These are phyloP conservation scores for Apiospora rasikravindrae DNA, from an alignment of 2,329 filamentous ascomycete species.

Conservation along the genomic window DNA sequence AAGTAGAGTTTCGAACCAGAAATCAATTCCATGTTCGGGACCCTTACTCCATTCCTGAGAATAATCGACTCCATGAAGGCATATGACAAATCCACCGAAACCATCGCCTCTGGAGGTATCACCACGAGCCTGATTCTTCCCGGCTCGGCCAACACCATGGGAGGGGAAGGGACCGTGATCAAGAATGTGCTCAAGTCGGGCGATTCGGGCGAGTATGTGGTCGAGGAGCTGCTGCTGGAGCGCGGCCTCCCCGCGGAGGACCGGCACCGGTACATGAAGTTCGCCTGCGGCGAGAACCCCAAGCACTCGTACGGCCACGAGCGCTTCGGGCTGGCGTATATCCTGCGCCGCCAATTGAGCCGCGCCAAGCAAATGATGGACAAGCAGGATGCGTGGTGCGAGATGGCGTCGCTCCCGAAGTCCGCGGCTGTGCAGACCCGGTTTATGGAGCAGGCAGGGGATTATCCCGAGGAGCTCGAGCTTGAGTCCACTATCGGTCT, in stretches of 20 bases:
- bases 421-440: neutral
- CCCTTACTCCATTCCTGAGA: conserved; percentile 45
- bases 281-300: conserved; percentile 54
- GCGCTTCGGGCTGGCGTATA: conserved; percentile 47
- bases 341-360: conserved; percentile 46
- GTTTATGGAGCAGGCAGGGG: conserved; percentile 18
- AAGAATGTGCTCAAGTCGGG: conserved; percentile 45
- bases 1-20: conserved; percentile 36
- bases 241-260: conserved; percentile 40
- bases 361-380: conserved; percentile 42
- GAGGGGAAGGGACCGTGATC: conserved; percentile 48
- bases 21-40: conserved; percentile 36
- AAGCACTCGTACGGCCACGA: conserved; percentile 43
- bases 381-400: conserved; percentile 40
- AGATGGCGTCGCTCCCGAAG: neutral
- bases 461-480: conserved; percentile 41
- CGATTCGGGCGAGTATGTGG: conserved; percentile 42
- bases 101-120: conserved; percentile 50
- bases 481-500: conserved; percentile 47
- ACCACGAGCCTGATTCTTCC: conserved; percentile 52
- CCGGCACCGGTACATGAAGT: conserved; percentile 51
- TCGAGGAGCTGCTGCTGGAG: conserved; percentile 49
- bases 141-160: conserved; percentile 50
- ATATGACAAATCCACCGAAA: conserved; percentile 43
- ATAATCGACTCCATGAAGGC: conserved; percentile 48